Evolutionary conservation across 164 flowering plant genomes (phyloP), one percentile per base, ranked within the genome.

Genomic region (Paratinospora sagittata): DNA sequence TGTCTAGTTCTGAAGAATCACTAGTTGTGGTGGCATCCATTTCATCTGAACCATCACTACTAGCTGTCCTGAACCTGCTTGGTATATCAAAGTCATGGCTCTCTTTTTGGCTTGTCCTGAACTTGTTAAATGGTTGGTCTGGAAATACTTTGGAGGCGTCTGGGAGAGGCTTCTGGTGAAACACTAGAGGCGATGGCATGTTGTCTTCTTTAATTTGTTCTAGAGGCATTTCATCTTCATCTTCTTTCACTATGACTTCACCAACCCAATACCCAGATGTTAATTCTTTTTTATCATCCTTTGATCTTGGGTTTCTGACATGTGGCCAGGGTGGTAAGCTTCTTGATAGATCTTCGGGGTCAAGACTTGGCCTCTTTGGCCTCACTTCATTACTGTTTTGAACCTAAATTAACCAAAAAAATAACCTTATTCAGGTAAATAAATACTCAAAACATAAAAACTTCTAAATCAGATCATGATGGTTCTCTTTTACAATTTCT

Each of bases 241-340:
- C 66, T 21, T 85, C 88, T 86, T 93, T 91, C 66, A 91, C 95
- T 94, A 91, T 91, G 52, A 94, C 90, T 79, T 91, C 91, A 69
- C 91, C 97, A 26, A 90, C 93, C 98, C 98, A 94, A 72, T 88
- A 92, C 36, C 84, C 91, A 2, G 86, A 80, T 66, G 84, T 80
- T 26, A 74, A 65, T 45, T 90, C 97, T 75, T 64, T 84, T 24
- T 89, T 90, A 14, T 90, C 93, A 19, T 85, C 90, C 64, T 78
- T 79, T 47, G 78, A 77, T 62, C 75, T 76, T 8, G 87, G 86
- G 71, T 79, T 81, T 62, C 63, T 78, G 52, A 84, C 86, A 1
- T 86, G 88, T 24, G 93, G 93, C 97, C 96, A 90, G 14, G 88
- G 83, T 69, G 92, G 89, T 39, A 92, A 86, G 78, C 79, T 87